phyloP scores from a whole-genome alignment of 805 yeast species.

The Yamadazyma endophytica region DNA sequence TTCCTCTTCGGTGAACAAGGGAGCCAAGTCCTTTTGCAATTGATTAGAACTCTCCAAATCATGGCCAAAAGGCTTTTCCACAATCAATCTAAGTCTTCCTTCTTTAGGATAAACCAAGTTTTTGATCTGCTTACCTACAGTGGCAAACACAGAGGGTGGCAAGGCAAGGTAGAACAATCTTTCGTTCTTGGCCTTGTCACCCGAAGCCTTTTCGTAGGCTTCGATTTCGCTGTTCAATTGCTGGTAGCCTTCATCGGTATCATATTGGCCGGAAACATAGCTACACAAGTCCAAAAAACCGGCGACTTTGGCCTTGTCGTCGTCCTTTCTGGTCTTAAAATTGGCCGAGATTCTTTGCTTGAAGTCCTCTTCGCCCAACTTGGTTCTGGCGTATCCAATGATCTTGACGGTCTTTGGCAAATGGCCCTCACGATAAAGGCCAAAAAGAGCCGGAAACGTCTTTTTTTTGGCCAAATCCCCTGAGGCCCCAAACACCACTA shows the following conservation, averaged over 20 bases:
- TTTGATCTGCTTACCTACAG: constrained; percentile 73
- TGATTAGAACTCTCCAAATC: constrained; percentile 77
- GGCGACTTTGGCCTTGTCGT: constrained; percentile 40
- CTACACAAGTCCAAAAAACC: constrained; percentile 63
- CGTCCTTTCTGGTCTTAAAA: constrained; percentile 50
- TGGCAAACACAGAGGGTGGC: constrained; percentile 88
- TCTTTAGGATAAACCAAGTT: constrained; percentile 57
- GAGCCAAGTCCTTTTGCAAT: constrained; percentile 73
- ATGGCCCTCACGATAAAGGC: constrained; percentile 62
- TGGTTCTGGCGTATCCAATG: constrained; percentile 89
- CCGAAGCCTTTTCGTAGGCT: constrained; percentile 50
- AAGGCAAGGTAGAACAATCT: constrained; percentile 89
- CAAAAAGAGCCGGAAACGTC: constrained; percentile 85
- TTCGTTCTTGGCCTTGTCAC: constrained; percentile 50
- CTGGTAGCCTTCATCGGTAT: constrained; percentile 68
- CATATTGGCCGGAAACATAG: constrained; percentile 80
- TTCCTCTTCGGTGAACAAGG: constrained; percentile 87
- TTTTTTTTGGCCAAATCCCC: constrained; percentile 95
- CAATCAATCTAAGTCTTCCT: constrained; percentile 75
- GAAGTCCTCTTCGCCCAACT: constrained; percentile 63
- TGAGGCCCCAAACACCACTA: constrained; percentile 90
- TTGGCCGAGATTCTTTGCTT: constrained; percentile 60
- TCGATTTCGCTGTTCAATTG: constrained; percentile 52
- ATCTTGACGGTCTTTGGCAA: constrained; percentile 68
- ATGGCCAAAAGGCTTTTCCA: constrained; percentile 97